Evolutionary conservation across 345 rosid genomes (phyloP).

Genomic region (Cardamine chenopodiifolia): DNA sequence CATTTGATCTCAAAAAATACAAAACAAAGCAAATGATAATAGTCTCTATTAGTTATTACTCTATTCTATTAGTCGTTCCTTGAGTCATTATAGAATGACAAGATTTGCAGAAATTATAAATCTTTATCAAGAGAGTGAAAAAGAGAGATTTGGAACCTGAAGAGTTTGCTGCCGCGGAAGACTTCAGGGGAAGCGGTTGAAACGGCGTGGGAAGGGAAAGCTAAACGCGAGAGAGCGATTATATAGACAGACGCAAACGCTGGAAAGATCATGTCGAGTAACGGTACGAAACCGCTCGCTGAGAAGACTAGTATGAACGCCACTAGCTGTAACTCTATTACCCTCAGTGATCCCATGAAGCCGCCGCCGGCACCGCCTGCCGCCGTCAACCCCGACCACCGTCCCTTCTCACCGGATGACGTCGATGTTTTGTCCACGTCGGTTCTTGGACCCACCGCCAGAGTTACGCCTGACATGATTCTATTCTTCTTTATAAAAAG

Average conservation of each 20-base stretch:
- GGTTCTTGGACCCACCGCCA: constrained; percentile 57
- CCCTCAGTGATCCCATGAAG: constrained; percentile 75
- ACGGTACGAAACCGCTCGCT: constrained; percentile 83
- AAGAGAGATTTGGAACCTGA: constrained; percentile 39
- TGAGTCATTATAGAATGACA: neutral
- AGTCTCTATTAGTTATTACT: neutral
- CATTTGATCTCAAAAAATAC: neutral
- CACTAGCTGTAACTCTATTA: constrained; percentile 83
- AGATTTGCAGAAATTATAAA: too few species aligned
- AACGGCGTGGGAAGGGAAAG: constrained; percentile 62
- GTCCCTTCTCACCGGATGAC: constrained; percentile 38
- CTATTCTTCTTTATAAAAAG: neutral
- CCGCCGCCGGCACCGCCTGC: constrained; percentile 59
- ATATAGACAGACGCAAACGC: constrained; percentile 65
- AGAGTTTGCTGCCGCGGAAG: constrained; percentile 61
- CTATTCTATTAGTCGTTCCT: neutral
- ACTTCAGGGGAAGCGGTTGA: constrained; percentile 53
- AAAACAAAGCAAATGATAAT: neutral
- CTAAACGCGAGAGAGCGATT: constrained; percentile 62
- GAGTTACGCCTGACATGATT: constrained; percentile 77
- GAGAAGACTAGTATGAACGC: constrained; percentile 91
- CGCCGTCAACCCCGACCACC: constrained; percentile 35
- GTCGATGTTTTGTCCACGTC: constrained; percentile 45
- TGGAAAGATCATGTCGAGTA: constrained; percentile 80
- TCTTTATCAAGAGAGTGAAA: constrained; percentile 9